phyloP scores from a whole-genome alignment of 1,284 basidiomycete genomes.

The Sanghuangporus sanghuang region DNA sequence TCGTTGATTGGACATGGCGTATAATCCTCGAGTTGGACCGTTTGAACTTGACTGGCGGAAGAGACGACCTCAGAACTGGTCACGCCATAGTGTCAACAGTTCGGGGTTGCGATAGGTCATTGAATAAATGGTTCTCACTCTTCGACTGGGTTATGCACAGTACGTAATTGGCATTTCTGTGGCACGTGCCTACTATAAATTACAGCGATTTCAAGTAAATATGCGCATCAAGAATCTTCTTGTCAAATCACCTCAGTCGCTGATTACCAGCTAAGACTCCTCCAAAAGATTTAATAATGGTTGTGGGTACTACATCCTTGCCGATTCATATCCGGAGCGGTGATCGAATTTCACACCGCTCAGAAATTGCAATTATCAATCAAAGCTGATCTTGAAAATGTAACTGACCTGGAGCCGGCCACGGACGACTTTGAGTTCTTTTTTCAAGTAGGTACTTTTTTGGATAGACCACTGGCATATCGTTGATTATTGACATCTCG shows the following conservation, averaged over 20 bases:
- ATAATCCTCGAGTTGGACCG: neutral
- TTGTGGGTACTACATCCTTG: neutral
- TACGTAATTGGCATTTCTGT: too few relatives aligned
- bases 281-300: neutral
- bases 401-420: constrained; percentile 60
- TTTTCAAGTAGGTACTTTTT: constrained; percentile 51
- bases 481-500: neutral
- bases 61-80: neutral
- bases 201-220: too few relatives aligned
- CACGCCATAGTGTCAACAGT: neutral
- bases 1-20: constrained; percentile 1
- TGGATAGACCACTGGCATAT: neutral
- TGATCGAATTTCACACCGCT: neutral
- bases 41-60: neutral
- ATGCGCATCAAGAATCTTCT: neutral
- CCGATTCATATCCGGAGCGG: neutral
- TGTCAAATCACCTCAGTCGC: too few relatives aligned
- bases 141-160: too few relatives aligned
- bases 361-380: constrained; percentile 62
- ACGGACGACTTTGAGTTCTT: constrained; percentile 69
- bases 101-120: neutral
- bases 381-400: constrained; percentile 73
- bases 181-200: too few relatives aligned
- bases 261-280: neutral
- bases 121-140: neutral